These are phyloP conservation scores for Ochetophila trinervis DNA, from an alignment of 306 rosid species.

Conservation along the genomic window DNA sequence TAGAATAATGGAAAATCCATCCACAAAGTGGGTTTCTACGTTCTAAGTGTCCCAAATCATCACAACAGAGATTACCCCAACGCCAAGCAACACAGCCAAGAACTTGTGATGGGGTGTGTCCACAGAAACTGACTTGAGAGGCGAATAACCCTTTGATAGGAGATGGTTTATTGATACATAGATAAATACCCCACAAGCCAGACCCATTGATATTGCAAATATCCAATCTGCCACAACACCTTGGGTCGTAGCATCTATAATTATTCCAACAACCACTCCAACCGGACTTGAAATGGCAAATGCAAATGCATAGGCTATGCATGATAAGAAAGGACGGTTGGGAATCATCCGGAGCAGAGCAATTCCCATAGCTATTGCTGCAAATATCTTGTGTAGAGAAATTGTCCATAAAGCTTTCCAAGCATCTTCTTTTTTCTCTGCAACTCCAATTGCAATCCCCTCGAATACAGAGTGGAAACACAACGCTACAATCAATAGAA, in stretches of 20 bases:
- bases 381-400: conserved; percentile 74
- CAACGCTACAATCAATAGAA: conserved; percentile 58
- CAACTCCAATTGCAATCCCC: conserved; percentile 78
- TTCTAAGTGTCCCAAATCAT: conserved; percentile 80
- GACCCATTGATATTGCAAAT: conserved; percentile 68
- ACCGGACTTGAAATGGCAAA: conserved; percentile 77
- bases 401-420: conserved; percentile 91
- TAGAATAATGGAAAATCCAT: too few species aligned
- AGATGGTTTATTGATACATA: conserved; percentile 77
- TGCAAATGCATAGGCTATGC: conserved; percentile 57
- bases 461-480: conserved; percentile 80
- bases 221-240: conserved; percentile 73
- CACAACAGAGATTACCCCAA: conserved; percentile 71
- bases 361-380: conserved; percentile 87
- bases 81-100: conserved; percentile 57
- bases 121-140: conserved; percentile 34
- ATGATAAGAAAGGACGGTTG: conserved; percentile 48
- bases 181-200: conserved; percentile 83
- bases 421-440: conserved; percentile 58
- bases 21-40: not conserved
- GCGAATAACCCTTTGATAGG: conserved; percentile 51
- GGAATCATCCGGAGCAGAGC: conserved; percentile 84
- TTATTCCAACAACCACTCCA: conserved; percentile 69
- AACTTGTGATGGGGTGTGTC: conserved; percentile 46
- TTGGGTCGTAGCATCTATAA: conserved; percentile 67